These are phyloP conservation scores for Huntiella moniliformis DNA, from an alignment of 2,329 filamentous ascomycete species.

Conservation along the genomic window DNA sequence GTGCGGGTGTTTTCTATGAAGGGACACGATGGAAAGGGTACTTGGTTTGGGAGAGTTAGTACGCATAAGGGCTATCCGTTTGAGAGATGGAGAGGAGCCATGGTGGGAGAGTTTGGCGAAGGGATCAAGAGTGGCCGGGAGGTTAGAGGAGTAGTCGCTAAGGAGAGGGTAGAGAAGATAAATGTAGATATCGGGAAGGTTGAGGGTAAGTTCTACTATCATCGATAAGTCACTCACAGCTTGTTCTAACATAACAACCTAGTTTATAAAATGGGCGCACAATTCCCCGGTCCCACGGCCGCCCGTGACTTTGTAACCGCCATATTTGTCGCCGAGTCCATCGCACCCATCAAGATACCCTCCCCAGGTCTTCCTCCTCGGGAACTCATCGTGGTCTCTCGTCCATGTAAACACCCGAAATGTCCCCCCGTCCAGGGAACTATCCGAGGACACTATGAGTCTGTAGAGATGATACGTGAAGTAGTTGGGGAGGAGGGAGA, in stretches of 20 bases:
- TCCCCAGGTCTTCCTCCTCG: slow-evolving; percentile 26
- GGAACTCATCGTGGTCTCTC: slow-evolving; percentile 75
- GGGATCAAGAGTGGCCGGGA: slow-evolving; percentile 51
- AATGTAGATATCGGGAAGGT: slow-evolving; percentile 17
- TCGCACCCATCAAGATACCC: not conserved
- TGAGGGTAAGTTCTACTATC: slow-evolving; percentile 28
- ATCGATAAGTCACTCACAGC: slow-evolving; percentile 23
- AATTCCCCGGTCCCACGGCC: slow-evolving; percentile 76
- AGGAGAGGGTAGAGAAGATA: slow-evolving; percentile 49
- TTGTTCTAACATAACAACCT: slow-evolving; percentile 9
- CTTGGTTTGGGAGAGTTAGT: slow-evolving; percentile 78
- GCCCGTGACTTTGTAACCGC: slow-evolving; percentile 76
- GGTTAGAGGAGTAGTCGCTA: slow-evolving; percentile 71
- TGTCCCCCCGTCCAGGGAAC: slow-evolving; percentile 52
- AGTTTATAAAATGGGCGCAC: slow-evolving; percentile 74
- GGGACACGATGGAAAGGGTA: slow-evolving; percentile 61
- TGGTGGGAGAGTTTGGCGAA: slow-evolving; percentile 60
- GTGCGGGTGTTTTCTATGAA: slow-evolving; percentile 65
- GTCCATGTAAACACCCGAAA: slow-evolving; percentile 60
- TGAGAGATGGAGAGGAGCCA: slow-evolving; percentile 54
- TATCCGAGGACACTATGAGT: slow-evolving; percentile 75
- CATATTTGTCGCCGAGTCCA: slow-evolving; percentile 34
- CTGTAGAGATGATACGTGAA: slow-evolving; percentile 71
- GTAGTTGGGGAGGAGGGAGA: slow-evolving; percentile 22
- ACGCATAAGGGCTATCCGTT: slow-evolving; percentile 65